Evolutionary conservation across 2,329 filamentous ascomycete genomes (phyloP).

Genomic region (Cryphonectria nitschkei): DNA sequence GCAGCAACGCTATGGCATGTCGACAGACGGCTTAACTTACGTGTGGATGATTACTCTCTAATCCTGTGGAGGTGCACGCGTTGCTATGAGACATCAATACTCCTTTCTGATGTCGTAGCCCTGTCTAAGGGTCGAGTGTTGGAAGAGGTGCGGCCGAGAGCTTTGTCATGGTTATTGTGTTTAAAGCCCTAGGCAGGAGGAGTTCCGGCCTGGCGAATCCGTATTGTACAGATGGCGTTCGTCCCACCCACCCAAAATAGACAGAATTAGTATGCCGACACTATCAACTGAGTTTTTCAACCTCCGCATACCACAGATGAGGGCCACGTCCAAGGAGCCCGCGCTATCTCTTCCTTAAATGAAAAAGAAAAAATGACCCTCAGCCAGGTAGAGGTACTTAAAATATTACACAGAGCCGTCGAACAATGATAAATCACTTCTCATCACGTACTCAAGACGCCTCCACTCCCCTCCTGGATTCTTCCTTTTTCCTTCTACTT

Average conservation of each 20-base stretch:
- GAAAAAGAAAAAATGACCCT: not conserved
- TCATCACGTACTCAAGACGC: not conserved
- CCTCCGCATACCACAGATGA: not conserved
- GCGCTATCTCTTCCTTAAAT: not conserved
- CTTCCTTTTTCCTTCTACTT: too few relatives aligned
- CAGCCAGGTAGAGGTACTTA: not conserved
- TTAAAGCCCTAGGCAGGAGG: not conserved
- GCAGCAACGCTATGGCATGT: not conserved
- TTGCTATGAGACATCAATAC: too few relatives aligned
- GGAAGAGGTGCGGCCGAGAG: not conserved
- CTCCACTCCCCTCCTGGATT: not conserved
- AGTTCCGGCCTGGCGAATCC: not conserved
- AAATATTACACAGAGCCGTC: slow-evolving; percentile 12
- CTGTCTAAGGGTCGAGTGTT: not conserved
- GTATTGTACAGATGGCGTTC: not conserved
- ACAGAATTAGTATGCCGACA: not conserved
- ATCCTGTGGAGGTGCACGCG: too few relatives aligned
- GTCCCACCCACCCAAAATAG: not conserved
- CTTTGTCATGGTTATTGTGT: not conserved
- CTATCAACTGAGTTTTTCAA: not conserved
- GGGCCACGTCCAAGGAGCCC: not conserved
- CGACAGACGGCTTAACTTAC: not conserved
- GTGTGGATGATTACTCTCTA: not conserved
- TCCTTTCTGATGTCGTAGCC: too few relatives aligned
- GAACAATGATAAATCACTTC: not conserved